These are phyloP conservation scores for Ophiocordyceps unilateralis DNA, from an alignment of 2,329 filamentous ascomycete genomes.

Conservation along the genomic window DNA sequence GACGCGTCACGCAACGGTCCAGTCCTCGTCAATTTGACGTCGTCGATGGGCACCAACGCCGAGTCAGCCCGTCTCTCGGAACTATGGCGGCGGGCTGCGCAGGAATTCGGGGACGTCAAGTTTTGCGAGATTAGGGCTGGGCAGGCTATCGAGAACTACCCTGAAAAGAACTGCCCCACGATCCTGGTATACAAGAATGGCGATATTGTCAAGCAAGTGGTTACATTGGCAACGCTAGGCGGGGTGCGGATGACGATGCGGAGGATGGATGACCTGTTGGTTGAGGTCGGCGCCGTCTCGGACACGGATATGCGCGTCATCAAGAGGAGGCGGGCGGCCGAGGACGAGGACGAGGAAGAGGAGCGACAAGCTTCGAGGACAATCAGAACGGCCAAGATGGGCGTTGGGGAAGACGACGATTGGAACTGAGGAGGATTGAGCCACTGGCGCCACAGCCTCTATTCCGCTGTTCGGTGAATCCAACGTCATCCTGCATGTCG, in stretches of 20 bases:
- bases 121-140: constrained; percentile 91
- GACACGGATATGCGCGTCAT: constrained; percentile 62
- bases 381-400: constrained; percentile 31
- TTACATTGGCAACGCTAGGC: constrained; percentile 68
- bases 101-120: constrained; percentile 83
- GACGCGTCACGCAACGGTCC: constrained; percentile 60
- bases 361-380: constrained; percentile 32
- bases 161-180: constrained; percentile 85
- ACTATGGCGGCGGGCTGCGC: constrained; percentile 70
- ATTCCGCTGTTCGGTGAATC: no score
- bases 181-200: constrained; percentile 85
- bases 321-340: constrained; percentile 40
- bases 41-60: constrained; percentile 58
- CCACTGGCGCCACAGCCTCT: no score
- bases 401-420: constrained; percentile 31
- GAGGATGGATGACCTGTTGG: constrained; percentile 65
- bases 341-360: constrained; percentile 37
- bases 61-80: constrained; percentile 74
- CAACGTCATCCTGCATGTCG: no score
- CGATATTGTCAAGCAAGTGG: constrained; percentile 78
- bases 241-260: constrained; percentile 54
- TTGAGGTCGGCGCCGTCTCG: constrained; percentile 66
- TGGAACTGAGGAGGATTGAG: constrained; percentile 39
- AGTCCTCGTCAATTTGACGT: constrained; percentile 68
- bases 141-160: constrained; percentile 92